Conservation (phyloP, 371 early-diverging fungal species). For the Apophysomyces ossiformis region DNA sequence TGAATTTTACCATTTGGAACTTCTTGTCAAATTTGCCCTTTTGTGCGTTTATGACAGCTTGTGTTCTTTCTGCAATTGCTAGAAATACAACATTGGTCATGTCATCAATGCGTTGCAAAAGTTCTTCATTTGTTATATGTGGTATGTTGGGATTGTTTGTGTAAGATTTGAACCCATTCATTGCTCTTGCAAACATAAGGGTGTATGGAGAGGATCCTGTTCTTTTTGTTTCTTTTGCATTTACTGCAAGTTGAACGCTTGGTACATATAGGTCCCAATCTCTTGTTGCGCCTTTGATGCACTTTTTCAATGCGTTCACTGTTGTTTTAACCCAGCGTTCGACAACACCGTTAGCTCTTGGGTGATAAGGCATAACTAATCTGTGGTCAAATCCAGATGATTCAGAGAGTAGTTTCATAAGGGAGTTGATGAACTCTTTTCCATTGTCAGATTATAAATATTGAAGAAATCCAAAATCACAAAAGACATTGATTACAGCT, state of each 20-base stretch:
- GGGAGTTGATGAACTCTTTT: slow-evolving; percentile 25
- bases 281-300: slow-evolving; percentile 11
- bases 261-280: slow-evolving; percentile 27
- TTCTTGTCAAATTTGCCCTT: slow-evolving; percentile 8
- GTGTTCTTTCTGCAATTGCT: slow-evolving; percentile 11
- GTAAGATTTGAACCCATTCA: too few relatives aligned
- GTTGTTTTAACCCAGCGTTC: slow-evolving; percentile 26
- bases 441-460: slow-evolving; percentile 35
- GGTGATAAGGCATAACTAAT: too few relatives aligned
- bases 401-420: slow-evolving; percentile 7
- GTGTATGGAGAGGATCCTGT: too few relatives aligned
- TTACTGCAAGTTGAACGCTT: slow-evolving; percentile 11
- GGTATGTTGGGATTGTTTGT: too few relatives aligned
- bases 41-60: neutral
- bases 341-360: neutral
- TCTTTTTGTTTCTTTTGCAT: slow-evolving; percentile 3
- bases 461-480: slow-evolving; percentile 27
- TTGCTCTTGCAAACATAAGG: too few relatives aligned
- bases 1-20: slow-evolving; percentile 14
- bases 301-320: slow-evolving; percentile 16
- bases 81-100: slow-evolving; percentile 16
- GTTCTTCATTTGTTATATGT: neutral
- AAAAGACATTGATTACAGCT: slow-evolving; percentile 23
- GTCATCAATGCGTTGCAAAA: slow-evolving; percentile 1
- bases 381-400: neutral